Conservation (phyloP, 257 asterid genomes). For the Orobanche coerulescens region DNA sequence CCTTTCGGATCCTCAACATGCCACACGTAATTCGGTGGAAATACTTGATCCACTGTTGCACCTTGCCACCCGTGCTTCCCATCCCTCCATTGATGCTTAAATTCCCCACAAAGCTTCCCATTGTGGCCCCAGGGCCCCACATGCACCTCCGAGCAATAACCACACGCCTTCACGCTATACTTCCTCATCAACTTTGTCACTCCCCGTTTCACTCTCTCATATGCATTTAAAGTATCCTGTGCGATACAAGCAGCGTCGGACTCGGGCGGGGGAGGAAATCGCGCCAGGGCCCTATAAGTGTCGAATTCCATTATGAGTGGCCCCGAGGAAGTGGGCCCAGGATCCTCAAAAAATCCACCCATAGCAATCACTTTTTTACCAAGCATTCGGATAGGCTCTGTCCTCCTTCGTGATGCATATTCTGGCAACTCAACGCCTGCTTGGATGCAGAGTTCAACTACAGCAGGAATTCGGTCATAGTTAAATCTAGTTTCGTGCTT, state of each 20-base stretch:
- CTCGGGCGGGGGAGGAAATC: slow-evolving; percentile 48
- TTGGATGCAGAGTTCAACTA: slow-evolving; percentile 94
- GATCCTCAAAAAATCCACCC: slow-evolving; percentile 70
- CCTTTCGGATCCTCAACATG: slow-evolving; percentile 69
- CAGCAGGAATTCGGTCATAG: slow-evolving; percentile 77
- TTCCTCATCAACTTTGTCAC: slow-evolving; percentile 63
- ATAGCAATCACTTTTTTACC: slow-evolving; percentile 68
- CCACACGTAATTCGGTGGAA: slow-evolving; percentile 85
- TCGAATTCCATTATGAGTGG: slow-evolving; percentile 45
- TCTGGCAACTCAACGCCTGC: slow-evolving; percentile 86
- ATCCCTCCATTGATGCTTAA: slow-evolving; percentile 95
- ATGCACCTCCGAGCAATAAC: slow-evolving; percentile 91
- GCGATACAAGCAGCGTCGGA: slow-evolving; percentile 48
- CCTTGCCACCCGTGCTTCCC: slow-evolving; percentile 99
- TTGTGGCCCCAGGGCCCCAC: slow-evolving; percentile 98
- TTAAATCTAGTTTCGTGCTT: slow-evolving; percentile 78
- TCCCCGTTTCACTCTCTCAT: slow-evolving; percentile 68
- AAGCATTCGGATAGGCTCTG: slow-evolving; percentile 67
- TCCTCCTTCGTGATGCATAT: slow-evolving; percentile 80
- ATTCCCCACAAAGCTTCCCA: slow-evolving; percentile 86
- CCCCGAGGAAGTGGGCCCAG: slow-evolving; percentile 24
- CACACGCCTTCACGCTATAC: slow-evolving; percentile 90
- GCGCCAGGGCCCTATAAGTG: slow-evolving; percentile 57
- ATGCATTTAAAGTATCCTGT: slow-evolving; percentile 54
- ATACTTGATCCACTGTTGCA: slow-evolving; percentile 80